These are phyloP conservation scores for Parasarocladium wereldwijsianum DNA, from an alignment of 2,329 filamentous ascomycete species.

Conservation along the genomic window DNA sequence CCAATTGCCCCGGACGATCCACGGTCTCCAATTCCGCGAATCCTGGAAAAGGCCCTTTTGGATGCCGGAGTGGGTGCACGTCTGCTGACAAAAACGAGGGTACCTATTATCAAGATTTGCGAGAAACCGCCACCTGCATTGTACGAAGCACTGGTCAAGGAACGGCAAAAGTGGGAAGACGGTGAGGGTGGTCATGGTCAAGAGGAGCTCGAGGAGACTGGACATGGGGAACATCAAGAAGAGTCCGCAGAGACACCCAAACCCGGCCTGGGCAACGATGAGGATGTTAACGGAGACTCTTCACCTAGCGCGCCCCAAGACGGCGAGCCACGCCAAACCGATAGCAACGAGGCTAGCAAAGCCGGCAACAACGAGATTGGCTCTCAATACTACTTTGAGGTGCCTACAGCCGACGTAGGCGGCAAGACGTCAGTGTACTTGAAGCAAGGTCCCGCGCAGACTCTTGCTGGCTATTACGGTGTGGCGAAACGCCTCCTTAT, in stretches of 20 bases:
- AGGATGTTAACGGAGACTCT: too few species aligned
- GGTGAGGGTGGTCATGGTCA: conserved; percentile 14
- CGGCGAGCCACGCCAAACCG: too few species aligned
- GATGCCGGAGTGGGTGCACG: conserved; percentile 60
- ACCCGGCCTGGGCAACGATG: too few species aligned
- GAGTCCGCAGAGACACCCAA: too few species aligned
- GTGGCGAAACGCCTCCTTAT: conserved; percentile 34
- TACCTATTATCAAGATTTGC: conserved; percentile 82
- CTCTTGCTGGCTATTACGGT: conserved; percentile 30
- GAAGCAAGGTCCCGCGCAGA: conserved; percentile 25
- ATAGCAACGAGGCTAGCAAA: too few species aligned
- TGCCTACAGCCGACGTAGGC: conserved; percentile 8
- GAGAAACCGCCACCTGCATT: conserved; percentile 51
- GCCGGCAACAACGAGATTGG: too few species aligned
- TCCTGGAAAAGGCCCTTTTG: conserved; percentile 63
- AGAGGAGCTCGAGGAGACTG: conserved; percentile 11
- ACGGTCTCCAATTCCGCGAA: conserved; percentile 51
- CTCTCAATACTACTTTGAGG: conserved; percentile 9
- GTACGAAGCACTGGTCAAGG: conserved; percentile 43
- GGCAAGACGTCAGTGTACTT: conserved; percentile 16
- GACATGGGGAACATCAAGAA: conserved; percentile 5
- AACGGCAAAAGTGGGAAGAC: conserved; percentile 59
- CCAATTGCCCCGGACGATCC: conserved; percentile 34
- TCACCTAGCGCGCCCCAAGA: too few species aligned
- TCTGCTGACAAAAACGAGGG: conserved; percentile 61